Base-by-base conservation (phyloP, 192 early-diverging fungal genomes). In the Coemansia asiatica region DNA sequence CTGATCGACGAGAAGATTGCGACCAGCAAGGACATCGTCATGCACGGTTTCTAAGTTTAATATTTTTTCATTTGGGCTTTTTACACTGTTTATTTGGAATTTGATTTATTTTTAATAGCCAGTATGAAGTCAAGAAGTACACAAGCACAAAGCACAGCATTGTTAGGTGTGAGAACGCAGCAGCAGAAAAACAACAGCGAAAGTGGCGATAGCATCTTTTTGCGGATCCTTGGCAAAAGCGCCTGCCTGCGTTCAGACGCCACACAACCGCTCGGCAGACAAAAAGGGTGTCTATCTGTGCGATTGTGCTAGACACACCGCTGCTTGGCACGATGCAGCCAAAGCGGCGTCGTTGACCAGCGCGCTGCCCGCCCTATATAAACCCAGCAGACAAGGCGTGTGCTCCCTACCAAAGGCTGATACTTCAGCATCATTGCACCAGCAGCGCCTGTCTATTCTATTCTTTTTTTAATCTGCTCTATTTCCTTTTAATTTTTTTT, bases 11-110 rank as follows among this genome's bases (percentile, higher is more conserved):
- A 94, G 73, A 88, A 83, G 2, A 95, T 98, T 67, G 86, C 87
- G 55, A 90, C 85, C 71, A 95, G 93, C 83, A 85, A 87, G 49
- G 82, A 91, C 69, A 89, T 98, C 79, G 92, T 95, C 86, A 81
- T 97, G 51, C 96, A 98, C 88, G 96, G 96, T 79, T 96, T 97
- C 90, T 98, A 93, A 29, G 4, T 5, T 6, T 12, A 4, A 0
- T 54, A 25, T 54, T 54, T 27, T 54, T 25, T 19, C 31, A 6
- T 8, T 3, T 33, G 31, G 8, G 31, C 31, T 49, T 53, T 4
- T 53, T 26, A 9, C 48, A 23, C 19, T 50, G 23, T 50, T n/a
- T 33, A 8, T 33, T 33, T 33, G 31, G 8, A 6, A 3, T 33
- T 33, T 8, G 8, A 33, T 33, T 6, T 33, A 33, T 33, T 33